These are phyloP conservation scores for Fusarium nematophilum DNA, from an alignment of 2,329 filamentous ascomycete genomes.

Conservation along the genomic window DNA sequence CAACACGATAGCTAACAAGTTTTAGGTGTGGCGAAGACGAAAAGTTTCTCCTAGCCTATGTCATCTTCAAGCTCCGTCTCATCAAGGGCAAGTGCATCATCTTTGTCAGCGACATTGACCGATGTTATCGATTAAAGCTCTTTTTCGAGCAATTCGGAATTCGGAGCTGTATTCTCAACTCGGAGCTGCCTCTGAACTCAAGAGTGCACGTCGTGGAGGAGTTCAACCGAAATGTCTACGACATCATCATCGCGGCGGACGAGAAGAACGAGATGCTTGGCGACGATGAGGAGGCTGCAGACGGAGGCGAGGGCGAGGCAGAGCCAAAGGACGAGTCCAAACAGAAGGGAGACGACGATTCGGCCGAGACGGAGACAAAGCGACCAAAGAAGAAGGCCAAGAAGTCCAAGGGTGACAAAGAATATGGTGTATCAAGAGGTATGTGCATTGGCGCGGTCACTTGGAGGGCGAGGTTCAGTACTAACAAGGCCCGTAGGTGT, in stretches of 20 bases:
- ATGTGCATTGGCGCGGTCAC: constrained; percentile 15
- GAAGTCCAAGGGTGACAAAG: constrained; percentile 75
- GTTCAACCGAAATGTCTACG: constrained; percentile 96
- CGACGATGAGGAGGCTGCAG: constrained; percentile 63
- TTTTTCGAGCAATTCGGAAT: constrained; percentile 98
- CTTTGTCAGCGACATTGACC: constrained; percentile 84
- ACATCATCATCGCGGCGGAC: constrained; percentile 97
- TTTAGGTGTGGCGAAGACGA: constrained; percentile 90
- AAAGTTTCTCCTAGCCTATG: constrained; percentile 92
- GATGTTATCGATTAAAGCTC: constrained; percentile 90
- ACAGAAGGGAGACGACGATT: constrained; percentile 36
- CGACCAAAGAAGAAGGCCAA: constrained; percentile 53
- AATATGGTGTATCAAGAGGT: constrained; percentile 94
- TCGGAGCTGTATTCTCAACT: constrained; percentile 92
- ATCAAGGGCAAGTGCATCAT: constrained; percentile 88
- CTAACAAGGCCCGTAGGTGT: constrained; percentile 61
- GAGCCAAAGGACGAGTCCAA: constrained; percentile 49
- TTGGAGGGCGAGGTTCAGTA: not conserved
- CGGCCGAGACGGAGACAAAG: constrained; percentile 46
- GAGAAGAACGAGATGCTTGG: constrained; percentile 89
- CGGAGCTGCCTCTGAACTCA: constrained; percentile 92
- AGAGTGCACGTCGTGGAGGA: constrained; percentile 95
- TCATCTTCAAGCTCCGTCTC: constrained; percentile 94
- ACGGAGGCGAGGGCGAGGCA: constrained; percentile 57
- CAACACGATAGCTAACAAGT: constrained; percentile 20